Evolutionary conservation across 805 yeast genomes (phyloP), one percentile per base, ranked within the genome.

Genomic region (Metschnikowia dekortorum): DNA sequence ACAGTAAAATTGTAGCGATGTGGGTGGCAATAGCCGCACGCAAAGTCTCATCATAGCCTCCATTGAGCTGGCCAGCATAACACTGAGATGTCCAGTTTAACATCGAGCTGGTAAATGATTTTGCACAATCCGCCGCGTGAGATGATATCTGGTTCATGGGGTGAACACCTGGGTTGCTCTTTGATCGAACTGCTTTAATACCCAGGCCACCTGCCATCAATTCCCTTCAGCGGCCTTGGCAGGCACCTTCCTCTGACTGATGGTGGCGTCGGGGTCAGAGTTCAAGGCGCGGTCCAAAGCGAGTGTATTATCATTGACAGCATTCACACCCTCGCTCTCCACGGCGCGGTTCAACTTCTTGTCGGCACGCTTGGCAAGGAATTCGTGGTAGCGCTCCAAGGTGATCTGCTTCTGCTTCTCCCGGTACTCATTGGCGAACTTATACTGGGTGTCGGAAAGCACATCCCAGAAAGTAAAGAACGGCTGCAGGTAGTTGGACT

Each of bases 391-490:
- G 67, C 80, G 84, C 38, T 72, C 80, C 60, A 86, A 76, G 9
- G 92, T 84, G 47, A 87, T 79, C 59, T 79, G 78, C 61, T 81
- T 75, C 68, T 87, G 91, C 56, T 82, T 68, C 46, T 78, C 76
- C 60, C 77, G 79, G 70, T 88, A 89, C 49, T 78, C 79, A 55
- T 84, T 80, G 80, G 64, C 64, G 51, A 73, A 71, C 55, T 81
- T 74, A 70, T 85, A 91, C 61, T 84, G 83, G 1, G 98, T 89
- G 49, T 82, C 80, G 50, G 80, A 77, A 44, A 84, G 55, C 46
- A 71, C 70, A 68, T 94, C 99, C 99, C 99, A 94, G 63, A 89
- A 83, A 1, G 89, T 85, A 71, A 94, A 94, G 73, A 92, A 94
- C 4, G 99, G 99, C 75, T 94, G 99, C 11, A 95, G 85, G 63